Percentiles rank a stretch among this genome's conserved stretches.
Evolutionary conservation across 768 basidiomycete species (phyloP).

Genomic region (Tulasnella sp.): DNA sequence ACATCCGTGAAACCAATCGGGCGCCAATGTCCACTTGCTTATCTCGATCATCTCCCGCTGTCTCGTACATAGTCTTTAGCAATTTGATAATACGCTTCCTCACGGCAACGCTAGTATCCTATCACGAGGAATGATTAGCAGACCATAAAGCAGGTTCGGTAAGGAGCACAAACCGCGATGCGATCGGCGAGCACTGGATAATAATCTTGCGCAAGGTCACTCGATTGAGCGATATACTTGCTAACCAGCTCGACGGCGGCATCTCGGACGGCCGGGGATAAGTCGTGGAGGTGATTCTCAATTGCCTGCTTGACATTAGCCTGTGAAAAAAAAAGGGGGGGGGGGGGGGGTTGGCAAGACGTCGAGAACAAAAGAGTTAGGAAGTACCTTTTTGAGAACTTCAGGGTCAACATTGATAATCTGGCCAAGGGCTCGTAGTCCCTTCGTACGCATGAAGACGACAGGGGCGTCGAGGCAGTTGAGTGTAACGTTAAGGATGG

Average conservation of each 20-base stretch:
- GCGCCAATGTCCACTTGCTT: slow-evolving; percentile 79
- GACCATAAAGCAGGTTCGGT: background rate
- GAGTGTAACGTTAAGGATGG: slow-evolving; percentile 79
- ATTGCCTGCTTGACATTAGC: slow-evolving; percentile 81
- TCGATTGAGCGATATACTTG: slow-evolving; percentile 92
- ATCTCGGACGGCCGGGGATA: slow-evolving; percentile 92
- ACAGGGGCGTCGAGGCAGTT: slow-evolving; percentile 79
- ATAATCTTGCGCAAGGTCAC: slow-evolving; percentile 86
- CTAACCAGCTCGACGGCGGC: slow-evolving; percentile 96
- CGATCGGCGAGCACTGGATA: slow-evolving; percentile 86
- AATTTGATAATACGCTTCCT: slow-evolving; percentile 96
- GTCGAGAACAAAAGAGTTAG: background rate
- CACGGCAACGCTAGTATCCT: slow-evolving; percentile 95
- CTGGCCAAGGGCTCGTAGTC: slow-evolving; percentile 83
- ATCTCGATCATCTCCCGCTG: slow-evolving; percentile 59
- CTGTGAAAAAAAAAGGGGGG: slow-evolving; percentile 54
- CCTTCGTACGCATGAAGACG: slow-evolving; percentile 94
- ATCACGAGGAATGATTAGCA: background rate
- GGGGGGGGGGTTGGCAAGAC: slow-evolving; percentile 10
- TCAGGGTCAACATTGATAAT: slow-evolving; percentile 88
- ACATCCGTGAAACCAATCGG: slow-evolving; percentile 77
- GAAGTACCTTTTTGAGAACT: slow-evolving; percentile 71
- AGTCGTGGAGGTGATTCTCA: slow-evolving; percentile 87
- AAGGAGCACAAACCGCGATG: slow-evolving; percentile 67
- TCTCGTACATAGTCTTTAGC: slow-evolving; percentile 74